Percentiles rank a stretch among this genome's conserved stretches.
Conservation (phyloP, 768 basidiomycete genomes). For the Russula vinacea region DNA sequence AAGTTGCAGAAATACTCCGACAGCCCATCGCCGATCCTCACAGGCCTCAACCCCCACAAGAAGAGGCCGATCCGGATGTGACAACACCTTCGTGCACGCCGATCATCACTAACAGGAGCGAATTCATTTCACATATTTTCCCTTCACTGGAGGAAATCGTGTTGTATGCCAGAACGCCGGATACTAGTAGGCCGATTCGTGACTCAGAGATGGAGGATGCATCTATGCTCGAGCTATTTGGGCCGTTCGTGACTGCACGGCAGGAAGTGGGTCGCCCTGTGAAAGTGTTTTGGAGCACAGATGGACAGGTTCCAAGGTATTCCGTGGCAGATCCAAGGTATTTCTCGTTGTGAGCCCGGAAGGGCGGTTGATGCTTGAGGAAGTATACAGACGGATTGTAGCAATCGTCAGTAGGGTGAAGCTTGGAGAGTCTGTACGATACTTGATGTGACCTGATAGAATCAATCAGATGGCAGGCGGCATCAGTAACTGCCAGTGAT, state of each 20-base stretch:
- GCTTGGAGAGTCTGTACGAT: no score
- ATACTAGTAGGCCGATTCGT: no score
- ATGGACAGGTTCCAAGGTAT: not conserved
- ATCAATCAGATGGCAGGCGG: no score
- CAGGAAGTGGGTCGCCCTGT: not conserved
- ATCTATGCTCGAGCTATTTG: not conserved
- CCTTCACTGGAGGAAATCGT: not conserved
- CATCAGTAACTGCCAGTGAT: no score
- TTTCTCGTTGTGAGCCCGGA: no score
- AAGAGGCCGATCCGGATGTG: not conserved
- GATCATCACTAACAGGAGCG: no score
- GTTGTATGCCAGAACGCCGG: not conserved
- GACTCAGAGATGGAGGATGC: no score
- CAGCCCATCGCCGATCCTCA: not conserved
- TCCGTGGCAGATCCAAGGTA: no score
- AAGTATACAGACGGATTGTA: no score
- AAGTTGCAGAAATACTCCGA: not conserved
- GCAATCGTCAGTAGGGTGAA: no score
- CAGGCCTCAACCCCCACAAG: not conserved
- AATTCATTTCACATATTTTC: not conserved
- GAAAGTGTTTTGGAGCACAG: not conserved
- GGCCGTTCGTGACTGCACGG: not conserved
- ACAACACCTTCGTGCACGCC: not conserved
- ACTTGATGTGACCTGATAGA: no score
- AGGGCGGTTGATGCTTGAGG: no score